Evolutionary conservation across 2,329 filamentous ascomycete species (phyloP).

Genomic region (Ophiostoma angusticollis): DNA sequence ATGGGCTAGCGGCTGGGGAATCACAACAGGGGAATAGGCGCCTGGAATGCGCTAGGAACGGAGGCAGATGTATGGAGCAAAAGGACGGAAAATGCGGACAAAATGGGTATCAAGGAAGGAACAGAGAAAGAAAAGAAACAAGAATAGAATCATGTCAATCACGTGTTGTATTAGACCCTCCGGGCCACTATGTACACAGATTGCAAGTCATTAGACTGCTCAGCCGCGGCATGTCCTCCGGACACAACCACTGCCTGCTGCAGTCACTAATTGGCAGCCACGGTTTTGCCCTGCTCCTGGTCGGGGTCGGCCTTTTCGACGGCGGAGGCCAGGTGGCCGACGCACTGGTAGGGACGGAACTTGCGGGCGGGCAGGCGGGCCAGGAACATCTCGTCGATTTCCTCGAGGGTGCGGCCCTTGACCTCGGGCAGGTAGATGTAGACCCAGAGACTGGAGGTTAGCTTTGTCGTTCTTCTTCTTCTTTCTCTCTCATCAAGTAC

Average conservation of each 20-base stretch:
- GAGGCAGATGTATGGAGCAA: neutral
- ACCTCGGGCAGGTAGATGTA: conserved; percentile 41
- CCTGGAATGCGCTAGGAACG: neutral
- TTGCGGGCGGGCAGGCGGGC: conserved; percentile 27
- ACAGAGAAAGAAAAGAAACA: neutral
- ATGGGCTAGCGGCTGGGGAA: conserved; percentile 2
- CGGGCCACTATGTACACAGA: too few relatives aligned
- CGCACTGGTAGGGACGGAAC: conserved; percentile 26
- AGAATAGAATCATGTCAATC: neutral
- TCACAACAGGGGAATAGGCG: conserved; percentile 5
- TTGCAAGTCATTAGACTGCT: too few relatives aligned
- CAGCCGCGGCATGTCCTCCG: too few relatives aligned
- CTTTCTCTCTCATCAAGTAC: too few relatives aligned
- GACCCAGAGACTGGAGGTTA: conserved; percentile 23
- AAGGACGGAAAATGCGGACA: neutral
- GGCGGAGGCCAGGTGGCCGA: conserved; percentile 11
- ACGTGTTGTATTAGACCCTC: too few relatives aligned
- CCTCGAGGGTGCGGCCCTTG: conserved; percentile 38
- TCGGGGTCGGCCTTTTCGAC: conserved; percentile 7
- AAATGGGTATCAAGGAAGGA: conserved; percentile 2
- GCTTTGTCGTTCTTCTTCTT: too few relatives aligned
- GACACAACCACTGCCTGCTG: too few relatives aligned
- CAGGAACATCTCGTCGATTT: conserved; percentile 41
- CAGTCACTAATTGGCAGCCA: too few relatives aligned
- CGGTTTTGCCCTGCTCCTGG: neutral